A percentile compares a stretch with the other conserved stretches of the same genome.
Conservation (phyloP, 345 rosid genomes). For the Anacardium occidentale region DNA sequence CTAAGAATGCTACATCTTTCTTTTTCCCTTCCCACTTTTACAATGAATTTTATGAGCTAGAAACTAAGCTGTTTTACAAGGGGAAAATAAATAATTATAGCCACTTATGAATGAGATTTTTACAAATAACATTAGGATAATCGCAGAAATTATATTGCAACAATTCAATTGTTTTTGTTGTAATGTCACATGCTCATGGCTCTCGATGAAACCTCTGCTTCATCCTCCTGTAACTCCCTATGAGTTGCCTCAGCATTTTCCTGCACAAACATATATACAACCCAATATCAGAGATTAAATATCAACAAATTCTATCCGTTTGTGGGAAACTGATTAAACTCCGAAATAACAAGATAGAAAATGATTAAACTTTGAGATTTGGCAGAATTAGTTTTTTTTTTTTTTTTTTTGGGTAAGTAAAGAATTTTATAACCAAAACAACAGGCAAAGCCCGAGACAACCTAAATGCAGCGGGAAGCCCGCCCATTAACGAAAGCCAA, state of each 20-base stretch:
- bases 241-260: conserved; percentile 36
- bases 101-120: conserved; percentile 31
- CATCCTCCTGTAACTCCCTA: conserved; percentile 53
- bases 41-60: conserved; percentile 18
- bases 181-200: conserved; percentile 68
- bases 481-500: too few species aligned
- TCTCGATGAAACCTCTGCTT: conserved; percentile 52
- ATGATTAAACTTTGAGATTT: not conserved
- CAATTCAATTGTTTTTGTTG: not conserved
- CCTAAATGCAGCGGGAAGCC: too few species aligned
- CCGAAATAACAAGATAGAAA: not conserved
- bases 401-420: too few species aligned
- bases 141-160: conserved; percentile 13
- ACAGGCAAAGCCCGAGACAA: too few species aligned
- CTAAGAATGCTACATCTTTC: conserved; percentile 12
- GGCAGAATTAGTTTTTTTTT: not conserved
- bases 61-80: conserved; percentile 35
- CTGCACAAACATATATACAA: conserved; percentile 31
- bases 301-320: not conserved
- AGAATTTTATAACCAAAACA: too few species aligned
- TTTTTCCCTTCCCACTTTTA: conserved; percentile 8
- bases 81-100: conserved; percentile 32
- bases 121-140: conserved; percentile 30
- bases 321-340: not conserved
- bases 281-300: not conserved